A percentile compares a stretch with the other conserved stretches of the same genome.
Conservation (phyloP, 768 basidiomycete species). For the Rhizopogon rudus region DNA sequence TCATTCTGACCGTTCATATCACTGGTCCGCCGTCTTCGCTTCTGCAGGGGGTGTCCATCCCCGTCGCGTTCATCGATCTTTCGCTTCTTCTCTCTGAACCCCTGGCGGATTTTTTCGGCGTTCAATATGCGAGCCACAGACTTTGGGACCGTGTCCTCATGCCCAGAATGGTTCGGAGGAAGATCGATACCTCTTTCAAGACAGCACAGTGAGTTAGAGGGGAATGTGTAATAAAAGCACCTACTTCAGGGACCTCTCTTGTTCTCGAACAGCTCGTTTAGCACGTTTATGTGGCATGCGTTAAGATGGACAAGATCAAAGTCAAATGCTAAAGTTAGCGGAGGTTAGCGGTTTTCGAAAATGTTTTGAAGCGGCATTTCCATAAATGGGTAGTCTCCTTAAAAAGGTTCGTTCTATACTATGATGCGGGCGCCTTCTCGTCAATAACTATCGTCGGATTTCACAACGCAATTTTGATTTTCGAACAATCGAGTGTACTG, state of each 20-base stretch:
- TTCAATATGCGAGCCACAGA: conserved; percentile 61
- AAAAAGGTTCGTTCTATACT: no score
- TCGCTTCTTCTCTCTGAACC: conserved; percentile 47
- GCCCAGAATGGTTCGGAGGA: conserved; percentile 37
- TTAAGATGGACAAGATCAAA: background rate
- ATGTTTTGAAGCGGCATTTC: background rate
- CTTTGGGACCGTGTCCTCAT: conserved; percentile 67
- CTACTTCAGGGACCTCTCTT: conserved; percentile 39
- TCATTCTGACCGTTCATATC: conserved; percentile 7
- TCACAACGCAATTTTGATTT: background rate
- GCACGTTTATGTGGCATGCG: conserved; percentile 66
- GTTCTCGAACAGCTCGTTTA: conserved; percentile 45
- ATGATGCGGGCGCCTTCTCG: background rate
- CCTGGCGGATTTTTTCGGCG: conserved; percentile 51
- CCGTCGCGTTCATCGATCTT: conserved; percentile 22
- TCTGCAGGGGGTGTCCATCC: conserved; percentile 21
- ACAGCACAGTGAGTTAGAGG: background rate
- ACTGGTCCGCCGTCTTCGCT: conserved; percentile 22
- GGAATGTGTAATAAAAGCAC: conserved; percentile 7
- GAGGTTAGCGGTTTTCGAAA: no score
- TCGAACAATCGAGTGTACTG: background rate
- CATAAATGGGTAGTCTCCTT: background rate
- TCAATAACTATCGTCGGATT: no score
- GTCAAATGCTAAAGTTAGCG: no score
- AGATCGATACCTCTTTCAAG: conserved; percentile 45